Evolutionary conservation across 192 early-diverging fungal genomes (phyloP).

Genomic region (Linnemannia schmuckeri): DNA sequence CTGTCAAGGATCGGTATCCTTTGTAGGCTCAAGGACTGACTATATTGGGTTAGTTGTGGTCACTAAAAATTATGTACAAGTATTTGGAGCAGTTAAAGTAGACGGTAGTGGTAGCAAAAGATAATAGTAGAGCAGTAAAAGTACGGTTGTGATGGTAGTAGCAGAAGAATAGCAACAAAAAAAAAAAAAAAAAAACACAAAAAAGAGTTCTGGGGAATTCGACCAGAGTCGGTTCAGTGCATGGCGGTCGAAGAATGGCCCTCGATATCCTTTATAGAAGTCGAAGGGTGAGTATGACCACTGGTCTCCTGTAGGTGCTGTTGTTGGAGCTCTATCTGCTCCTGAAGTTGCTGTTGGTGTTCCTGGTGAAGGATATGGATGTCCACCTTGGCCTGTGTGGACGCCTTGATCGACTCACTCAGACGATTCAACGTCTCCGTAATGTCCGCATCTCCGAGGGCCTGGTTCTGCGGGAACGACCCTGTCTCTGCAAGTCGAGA

Average conservation of each 20-base stretch:
- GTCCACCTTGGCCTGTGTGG: neutral
- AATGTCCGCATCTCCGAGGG: neutral
- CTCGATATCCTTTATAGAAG: neutral
- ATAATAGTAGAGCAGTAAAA: no score
- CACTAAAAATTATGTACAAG: no score
- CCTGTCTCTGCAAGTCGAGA: neutral
- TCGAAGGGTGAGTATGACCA: neutral
- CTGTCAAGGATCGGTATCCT: no score
- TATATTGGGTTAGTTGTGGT: no score
- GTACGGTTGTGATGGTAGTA: no score
- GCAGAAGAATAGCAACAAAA: no score
- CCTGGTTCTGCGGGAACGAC: neutral
- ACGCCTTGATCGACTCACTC: neutral
- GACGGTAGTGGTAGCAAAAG: no score
- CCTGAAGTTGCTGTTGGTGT: neutral
- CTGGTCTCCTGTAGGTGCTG: neutral
- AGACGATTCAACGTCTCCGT: neutral
- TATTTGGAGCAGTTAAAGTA: no score
- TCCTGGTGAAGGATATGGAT: neutral
- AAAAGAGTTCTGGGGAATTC: no score
- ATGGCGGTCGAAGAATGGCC: neutral
- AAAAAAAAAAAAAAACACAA: no score
- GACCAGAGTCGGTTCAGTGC: neutral
- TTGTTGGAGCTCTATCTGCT: neutral
- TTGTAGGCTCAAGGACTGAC: no score